These are phyloP conservation scores for Apiospora marii DNA, from an alignment of 2,329 filamentous ascomycete species.

Conservation along the genomic window DNA sequence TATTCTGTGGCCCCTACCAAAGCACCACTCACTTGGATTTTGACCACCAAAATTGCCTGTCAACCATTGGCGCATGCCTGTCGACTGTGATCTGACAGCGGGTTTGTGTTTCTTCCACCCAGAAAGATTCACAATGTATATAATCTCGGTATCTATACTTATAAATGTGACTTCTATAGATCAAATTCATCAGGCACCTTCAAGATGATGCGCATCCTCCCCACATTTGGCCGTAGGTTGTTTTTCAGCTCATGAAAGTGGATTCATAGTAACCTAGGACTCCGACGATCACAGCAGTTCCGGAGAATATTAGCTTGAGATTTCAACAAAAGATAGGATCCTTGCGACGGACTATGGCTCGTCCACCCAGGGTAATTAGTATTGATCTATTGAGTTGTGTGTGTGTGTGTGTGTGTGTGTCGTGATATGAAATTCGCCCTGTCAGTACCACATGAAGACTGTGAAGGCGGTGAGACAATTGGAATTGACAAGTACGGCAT, in stretches of 20 bases:
- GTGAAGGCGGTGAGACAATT: slow-evolving; percentile 1
- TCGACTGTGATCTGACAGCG: neutral
- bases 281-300: neutral
- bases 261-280: neutral
- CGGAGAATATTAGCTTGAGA: neutral
- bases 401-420: neutral
- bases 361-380: neutral
- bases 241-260: neutral
- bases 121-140: neutral
- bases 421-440: neutral
- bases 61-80: neutral
- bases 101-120: neutral
- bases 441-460: neutral
- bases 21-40: neutral
- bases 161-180: neutral
- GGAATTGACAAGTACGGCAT: too few species aligned
- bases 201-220: neutral
- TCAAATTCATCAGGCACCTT: neutral
- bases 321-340: neutral
- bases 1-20: neutral
- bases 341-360: neutral
- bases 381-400: neutral
- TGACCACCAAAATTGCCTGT: neutral
- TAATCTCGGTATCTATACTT: neutral
- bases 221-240: slow-evolving; percentile 7